phyloP scores from a whole-genome alignment of 2,329 filamentous ascomycete genomes.

The Annulohypoxylon truncatum region DNA sequence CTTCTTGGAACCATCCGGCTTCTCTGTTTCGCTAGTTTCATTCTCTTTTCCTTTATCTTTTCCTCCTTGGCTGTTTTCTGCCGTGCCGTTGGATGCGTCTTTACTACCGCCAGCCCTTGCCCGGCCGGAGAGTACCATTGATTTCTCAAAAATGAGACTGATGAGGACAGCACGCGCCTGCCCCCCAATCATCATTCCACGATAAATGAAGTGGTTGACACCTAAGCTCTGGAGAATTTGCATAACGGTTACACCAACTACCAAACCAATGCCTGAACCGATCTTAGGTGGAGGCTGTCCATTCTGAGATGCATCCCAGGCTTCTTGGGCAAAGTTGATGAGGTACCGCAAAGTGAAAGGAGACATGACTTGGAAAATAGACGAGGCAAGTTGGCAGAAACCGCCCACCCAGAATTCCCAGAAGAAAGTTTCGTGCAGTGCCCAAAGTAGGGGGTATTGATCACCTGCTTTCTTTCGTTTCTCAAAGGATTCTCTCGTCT shows the following conservation, averaged over 20 bases:
- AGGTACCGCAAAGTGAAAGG: constrained; percentile 88
- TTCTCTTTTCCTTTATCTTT: constrained; percentile 58
- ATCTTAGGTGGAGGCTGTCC: constrained; percentile 72
- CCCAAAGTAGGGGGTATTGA: constrained; percentile 79
- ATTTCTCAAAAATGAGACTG: constrained; percentile 89
- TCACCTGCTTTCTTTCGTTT: constrained; percentile 74
- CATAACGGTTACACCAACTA: constrained; percentile 86
- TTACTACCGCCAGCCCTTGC: constrained; percentile 82
- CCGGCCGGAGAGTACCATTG: constrained; percentile 86
- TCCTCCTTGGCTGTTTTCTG: constrained; percentile 59
- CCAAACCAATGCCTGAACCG: constrained; percentile 81
- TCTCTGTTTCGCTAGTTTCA: constrained; percentile 54
- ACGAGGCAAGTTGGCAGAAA: constrained; percentile 77
- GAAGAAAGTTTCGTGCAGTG: constrained; percentile 87
- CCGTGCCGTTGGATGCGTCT: constrained; percentile 52
- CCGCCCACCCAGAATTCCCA: constrained; percentile 88
- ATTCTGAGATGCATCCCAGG: constrained; percentile 72
- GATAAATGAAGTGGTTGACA: constrained; percentile 92
- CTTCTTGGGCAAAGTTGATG: constrained; percentile 84
- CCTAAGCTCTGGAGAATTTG: constrained; percentile 83
- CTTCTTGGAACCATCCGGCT: constrained; percentile 45
- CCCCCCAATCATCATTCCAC: constrained; percentile 91
- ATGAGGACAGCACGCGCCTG: constrained; percentile 85
- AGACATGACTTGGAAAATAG: constrained; percentile 81
- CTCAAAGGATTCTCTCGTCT: constrained; percentile 75